Percentiles rank a stretch among this genome's conserved stretches.
phyloP scores from a whole-genome alignment of 805 yeast genomes.

The Saccharomycopsis javanensis region DNA sequence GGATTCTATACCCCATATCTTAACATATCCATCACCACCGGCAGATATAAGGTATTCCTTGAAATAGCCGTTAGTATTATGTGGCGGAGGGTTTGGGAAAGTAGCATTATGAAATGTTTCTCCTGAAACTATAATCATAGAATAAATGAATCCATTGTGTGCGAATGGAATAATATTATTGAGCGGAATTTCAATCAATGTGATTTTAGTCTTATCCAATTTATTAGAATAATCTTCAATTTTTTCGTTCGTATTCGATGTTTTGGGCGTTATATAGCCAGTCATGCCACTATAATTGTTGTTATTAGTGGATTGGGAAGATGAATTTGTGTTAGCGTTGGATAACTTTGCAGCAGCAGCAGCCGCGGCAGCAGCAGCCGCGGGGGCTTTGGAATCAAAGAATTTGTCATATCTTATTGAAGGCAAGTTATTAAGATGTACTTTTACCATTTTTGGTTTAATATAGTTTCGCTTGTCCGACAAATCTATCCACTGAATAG shows the following conservation, averaged over 20 bases:
- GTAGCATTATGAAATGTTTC: conserved; percentile 17
- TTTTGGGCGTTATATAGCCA: conserved; percentile 13
- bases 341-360: neutral
- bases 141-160: conserved; percentile 81
- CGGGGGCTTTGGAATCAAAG: conserved; percentile 56
- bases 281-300: neutral
- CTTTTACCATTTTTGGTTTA: conserved; percentile 20
- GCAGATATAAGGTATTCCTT: conserved; percentile 48
- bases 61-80: conserved; percentile 19
- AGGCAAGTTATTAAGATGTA: conserved; percentile 36
- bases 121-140: conserved; percentile 29
- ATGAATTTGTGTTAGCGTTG: neutral
- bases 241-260: conserved; percentile 19
- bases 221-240: conserved; percentile 14
- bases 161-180: conserved; percentile 68
- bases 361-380: neutral
- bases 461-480: conserved; percentile 20
- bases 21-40: conserved; percentile 88
- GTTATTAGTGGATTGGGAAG: neutral
- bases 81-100: conserved; percentile 13
- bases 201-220: conserved; percentile 13
- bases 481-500: conserved; percentile 60
- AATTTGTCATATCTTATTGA: conserved; percentile 70
- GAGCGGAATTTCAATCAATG: conserved; percentile 58
- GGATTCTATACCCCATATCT: conserved; percentile 55